Evolutionary conservation across 2,329 filamentous ascomycete species (phyloP).

Genomic region (Cladosporium sp.): DNA sequence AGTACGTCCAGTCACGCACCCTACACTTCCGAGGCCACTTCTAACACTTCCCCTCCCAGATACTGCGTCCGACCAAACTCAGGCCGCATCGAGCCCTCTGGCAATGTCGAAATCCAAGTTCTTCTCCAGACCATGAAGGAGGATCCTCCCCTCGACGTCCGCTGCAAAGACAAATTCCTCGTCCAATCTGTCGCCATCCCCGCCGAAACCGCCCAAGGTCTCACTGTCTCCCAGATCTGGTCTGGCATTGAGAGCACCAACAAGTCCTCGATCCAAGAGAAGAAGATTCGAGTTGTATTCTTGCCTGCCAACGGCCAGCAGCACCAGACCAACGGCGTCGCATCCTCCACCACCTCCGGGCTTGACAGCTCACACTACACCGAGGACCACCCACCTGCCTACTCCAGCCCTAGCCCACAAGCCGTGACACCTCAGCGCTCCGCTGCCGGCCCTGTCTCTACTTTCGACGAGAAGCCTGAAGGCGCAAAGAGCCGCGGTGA

Average conservation of each 20-base stretch:
- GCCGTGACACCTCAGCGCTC: conserved; percentile 42
- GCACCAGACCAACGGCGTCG: conserved; percentile 24
- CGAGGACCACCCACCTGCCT: conserved; percentile 47
- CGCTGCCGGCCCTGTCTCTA: conserved; percentile 35
- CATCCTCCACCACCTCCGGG: conserved; percentile 14
- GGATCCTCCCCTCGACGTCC: conserved; percentile 78
- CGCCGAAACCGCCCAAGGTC: conserved; percentile 71
- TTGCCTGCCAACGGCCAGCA: conserved; percentile 56
- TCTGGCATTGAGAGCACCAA: conserved; percentile 66
- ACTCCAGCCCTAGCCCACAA: conserved; percentile 52
- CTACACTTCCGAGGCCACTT: background rate
- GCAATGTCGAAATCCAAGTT: conserved; percentile 92
- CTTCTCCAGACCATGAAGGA: conserved; percentile 97
- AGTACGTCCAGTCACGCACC: conserved; percentile 58
- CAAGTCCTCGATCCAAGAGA: conserved; percentile 79
- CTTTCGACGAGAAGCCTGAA: conserved; percentile 36
- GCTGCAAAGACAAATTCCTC: conserved; percentile 96
- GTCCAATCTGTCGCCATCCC: conserved; percentile 87
- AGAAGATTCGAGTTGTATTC: conserved; percentile 92
- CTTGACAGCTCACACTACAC: conserved; percentile 18
- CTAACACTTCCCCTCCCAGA: conserved; percentile 45
- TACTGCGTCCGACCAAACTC: conserved; percentile 98
- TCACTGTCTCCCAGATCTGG: conserved; percentile 78
- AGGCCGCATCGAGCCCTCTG: conserved; percentile 85
- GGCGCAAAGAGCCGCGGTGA: conserved; percentile 38